phyloP scores from a whole-genome alignment of 768 basidiomycete genomes.

The Trichaptum fuscoviolaceum region DNA sequence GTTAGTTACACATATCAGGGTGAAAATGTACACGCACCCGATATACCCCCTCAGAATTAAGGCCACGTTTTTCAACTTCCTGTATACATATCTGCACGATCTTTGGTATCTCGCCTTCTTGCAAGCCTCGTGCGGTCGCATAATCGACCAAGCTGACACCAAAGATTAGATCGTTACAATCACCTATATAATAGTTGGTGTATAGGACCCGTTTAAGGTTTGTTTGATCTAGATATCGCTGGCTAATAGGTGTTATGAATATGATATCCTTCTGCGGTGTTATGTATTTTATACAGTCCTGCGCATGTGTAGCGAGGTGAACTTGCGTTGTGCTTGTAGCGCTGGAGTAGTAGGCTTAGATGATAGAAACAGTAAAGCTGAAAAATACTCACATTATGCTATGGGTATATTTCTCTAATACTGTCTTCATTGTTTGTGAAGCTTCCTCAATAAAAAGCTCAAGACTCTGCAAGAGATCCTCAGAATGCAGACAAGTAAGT shows the following conservation, averaged over 20 bases:
- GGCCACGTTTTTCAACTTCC: slow-evolving; percentile 76
- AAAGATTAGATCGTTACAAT: slow-evolving; percentile 85
- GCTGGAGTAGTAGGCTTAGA: slow-evolving; percentile 31
- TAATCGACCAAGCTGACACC: slow-evolving; percentile 87
- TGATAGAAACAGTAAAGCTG: background rate
- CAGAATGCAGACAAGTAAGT: background rate
- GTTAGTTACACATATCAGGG: slow-evolving; percentile 1
- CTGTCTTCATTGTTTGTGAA: slow-evolving; percentile 53
- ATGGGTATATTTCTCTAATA: slow-evolving; percentile 72
- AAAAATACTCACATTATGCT: slow-evolving; percentile 59
- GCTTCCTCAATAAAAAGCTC: slow-evolving; percentile 76
- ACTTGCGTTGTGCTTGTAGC: slow-evolving; percentile 75
- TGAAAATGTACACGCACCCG: slow-evolving; percentile 39
- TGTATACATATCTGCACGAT: slow-evolving; percentile 76
- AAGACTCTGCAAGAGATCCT: slow-evolving; percentile 55
- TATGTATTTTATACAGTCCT: slow-evolving; percentile 57
- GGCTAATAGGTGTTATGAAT: slow-evolving; percentile 49
- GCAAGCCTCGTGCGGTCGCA: slow-evolving; percentile 70
- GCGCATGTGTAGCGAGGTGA: slow-evolving; percentile 63
- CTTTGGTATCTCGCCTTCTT: slow-evolving; percentile 72
- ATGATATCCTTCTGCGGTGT: slow-evolving; percentile 66
- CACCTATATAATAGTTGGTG: slow-evolving; percentile 73
- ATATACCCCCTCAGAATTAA: slow-evolving; percentile 79
- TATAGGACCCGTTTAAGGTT: slow-evolving; percentile 73
- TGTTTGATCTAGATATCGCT: slow-evolving; percentile 55